Base-by-base conservation (phyloP, 345 rosid species). In the Fremontodendron californicum region DNA sequence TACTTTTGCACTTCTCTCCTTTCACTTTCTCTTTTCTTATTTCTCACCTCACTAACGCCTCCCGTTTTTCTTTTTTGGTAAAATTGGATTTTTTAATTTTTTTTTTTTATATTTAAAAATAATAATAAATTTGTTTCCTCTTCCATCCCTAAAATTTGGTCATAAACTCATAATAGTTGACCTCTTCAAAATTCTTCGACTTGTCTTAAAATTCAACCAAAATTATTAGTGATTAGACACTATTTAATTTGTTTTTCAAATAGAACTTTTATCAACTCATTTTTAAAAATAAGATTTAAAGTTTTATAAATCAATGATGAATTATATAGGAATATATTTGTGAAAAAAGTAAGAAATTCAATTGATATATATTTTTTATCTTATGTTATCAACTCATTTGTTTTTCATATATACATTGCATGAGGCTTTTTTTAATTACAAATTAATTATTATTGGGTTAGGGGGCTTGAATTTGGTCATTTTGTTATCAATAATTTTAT, bases 1-100 rank as follows among this genome's bases (percentile, higher is more conserved):
- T 3, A 0, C 8, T 69, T 46, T 80, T 81, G 81, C 81, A 69
- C n/a, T 42, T 37, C 43, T n/a, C 21, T 13, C 84, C 81, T 55
- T 49, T 0, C 2, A 75, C 45, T 42, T 73, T 45, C 0, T 45
- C 46, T 68, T 54, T 1, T 45, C 54, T 1, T 6, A 27, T 6
- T 39, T 45, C 40, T 25, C 16, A 46, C 21, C 21, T n/a, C 4
- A 0, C 6, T 37, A 37, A 37, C 2, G 0, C 5, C 40, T 37
- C 6, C 5, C 40, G n/a, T n/a, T n/a, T n/a, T n/a, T n/a, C n/a
- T n/a, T 5, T 16, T 5, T 49, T 49, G n/a, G 3, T 3, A 15
- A 48, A 48, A 15, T 13, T 48, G 16, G 19, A 15, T 12, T 48
- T 48, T 15, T 15, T 3, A n/a, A n/a, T 15, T 1, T 49, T 16